Conservation (phyloP, 2,329 filamentous ascomycete species). For the Aspergillus tanneri region DNA sequence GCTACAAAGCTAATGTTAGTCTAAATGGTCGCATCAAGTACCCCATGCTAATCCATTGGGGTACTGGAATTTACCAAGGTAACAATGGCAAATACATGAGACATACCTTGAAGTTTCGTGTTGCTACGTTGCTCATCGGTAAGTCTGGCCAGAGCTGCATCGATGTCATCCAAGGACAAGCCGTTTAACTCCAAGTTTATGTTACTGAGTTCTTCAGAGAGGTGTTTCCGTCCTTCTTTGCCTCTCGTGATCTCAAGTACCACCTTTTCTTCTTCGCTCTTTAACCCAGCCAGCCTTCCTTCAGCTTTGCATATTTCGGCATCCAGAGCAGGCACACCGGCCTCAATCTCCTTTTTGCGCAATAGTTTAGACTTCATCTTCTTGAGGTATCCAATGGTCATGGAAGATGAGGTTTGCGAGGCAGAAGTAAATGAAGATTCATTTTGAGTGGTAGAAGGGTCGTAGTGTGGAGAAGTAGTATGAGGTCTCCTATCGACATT, state of each 20-base stretch:
- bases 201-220: slow-evolving; percentile 50
- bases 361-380: slow-evolving; percentile 39
- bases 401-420: background rate
- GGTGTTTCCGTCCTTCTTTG: slow-evolving; percentile 42
- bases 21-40: background rate
- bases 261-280: slow-evolving; percentile 41
- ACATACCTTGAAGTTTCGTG: slow-evolving; percentile 21
- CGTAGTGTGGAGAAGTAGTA: no score
- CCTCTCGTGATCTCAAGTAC: slow-evolving; percentile 48
- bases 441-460: background rate
- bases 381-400: slow-evolving; percentile 28
- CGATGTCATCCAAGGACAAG: slow-evolving; percentile 46
- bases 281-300: slow-evolving; percentile 31
- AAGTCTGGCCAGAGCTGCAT: slow-evolving; percentile 32
- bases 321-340: slow-evolving; percentile 47
- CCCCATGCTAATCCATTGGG: background rate
- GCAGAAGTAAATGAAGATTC: background rate
- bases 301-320: slow-evolving; percentile 44
- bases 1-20: background rate
- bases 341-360: slow-evolving; percentile 51
- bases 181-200: slow-evolving; percentile 51
- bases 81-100: background rate
- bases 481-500: background rate
- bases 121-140: slow-evolving; percentile 16
- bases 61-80: background rate